Evolutionary conservation across 2,329 filamentous ascomycete genomes (phyloP).

Genomic region (Decorospora gaudefroyi): DNA sequence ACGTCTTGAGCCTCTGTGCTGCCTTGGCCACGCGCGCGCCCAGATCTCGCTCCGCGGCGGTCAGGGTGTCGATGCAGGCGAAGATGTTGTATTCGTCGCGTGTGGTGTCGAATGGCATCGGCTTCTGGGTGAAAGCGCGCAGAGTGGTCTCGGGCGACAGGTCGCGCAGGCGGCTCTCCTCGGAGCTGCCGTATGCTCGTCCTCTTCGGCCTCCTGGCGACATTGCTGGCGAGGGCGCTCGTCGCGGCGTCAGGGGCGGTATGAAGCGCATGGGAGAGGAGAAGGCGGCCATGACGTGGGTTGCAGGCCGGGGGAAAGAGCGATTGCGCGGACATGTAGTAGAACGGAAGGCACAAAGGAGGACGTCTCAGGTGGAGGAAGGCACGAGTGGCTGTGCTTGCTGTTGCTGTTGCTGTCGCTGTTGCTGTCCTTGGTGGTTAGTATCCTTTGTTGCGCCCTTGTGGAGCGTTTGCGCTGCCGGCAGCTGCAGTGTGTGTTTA

Average conservation of each 20-base stretch:
- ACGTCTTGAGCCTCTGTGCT: constrained; percentile 71
- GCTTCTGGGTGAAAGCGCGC: constrained; percentile 51
- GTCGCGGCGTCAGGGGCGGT: constrained; percentile 40
- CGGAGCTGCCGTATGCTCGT: constrained; percentile 30
- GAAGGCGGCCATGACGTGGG: constrained; percentile 35
- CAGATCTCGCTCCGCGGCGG: constrained; percentile 69
- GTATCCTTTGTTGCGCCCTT: constrained; percentile 14
- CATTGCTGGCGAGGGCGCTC: constrained; percentile 42
- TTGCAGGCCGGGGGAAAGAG: constrained; percentile 21
- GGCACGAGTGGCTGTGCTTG: not conserved
- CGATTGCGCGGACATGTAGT: constrained; percentile 25
- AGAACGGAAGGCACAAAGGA: constrained; percentile 16
- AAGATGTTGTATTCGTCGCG: constrained; percentile 49
- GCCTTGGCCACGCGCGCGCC: constrained; percentile 71
- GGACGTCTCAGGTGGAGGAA: constrained; percentile 5
- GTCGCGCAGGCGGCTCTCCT: constrained; percentile 44
- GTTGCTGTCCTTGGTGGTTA: constrained; percentile 27
- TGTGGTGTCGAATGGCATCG: constrained; percentile 51
- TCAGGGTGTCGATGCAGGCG: constrained; percentile 65
- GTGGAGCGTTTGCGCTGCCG: constrained; percentile 17
- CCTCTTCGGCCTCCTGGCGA: constrained; percentile 39
- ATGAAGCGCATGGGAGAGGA: constrained; percentile 39
- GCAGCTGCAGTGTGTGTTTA: constrained; percentile 22
- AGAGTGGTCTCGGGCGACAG: constrained; percentile 50
- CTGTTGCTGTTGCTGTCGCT: constrained; percentile 9